phyloP scores from a whole-genome alignment of 768 basidiomycete species.

The Cystofilobasidium bisporidii region DNA sequence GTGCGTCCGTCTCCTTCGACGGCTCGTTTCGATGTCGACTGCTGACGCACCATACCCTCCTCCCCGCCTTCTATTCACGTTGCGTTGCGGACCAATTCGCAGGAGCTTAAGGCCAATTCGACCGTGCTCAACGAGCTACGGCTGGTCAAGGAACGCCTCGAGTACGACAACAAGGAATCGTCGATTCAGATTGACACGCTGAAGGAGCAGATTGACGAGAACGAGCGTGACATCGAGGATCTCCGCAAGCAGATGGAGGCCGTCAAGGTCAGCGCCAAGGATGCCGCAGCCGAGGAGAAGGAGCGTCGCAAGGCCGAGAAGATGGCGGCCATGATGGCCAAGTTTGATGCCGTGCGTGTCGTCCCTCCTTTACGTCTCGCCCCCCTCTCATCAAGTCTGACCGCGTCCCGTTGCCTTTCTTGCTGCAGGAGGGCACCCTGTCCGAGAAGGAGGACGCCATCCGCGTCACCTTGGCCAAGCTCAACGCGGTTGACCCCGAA shows the following conservation, averaged over 20 bases:
- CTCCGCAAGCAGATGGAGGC: slow-evolving; percentile 61
- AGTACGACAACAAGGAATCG: slow-evolving; percentile 93
- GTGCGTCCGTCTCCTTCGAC: background rate
- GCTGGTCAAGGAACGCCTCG: slow-evolving; percentile 78
- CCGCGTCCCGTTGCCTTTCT: background rate
- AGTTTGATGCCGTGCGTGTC: slow-evolving; percentile 75
- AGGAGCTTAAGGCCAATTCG: slow-evolving; percentile 94
- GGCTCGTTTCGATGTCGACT: background rate
- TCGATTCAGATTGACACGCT: slow-evolving; percentile 86
- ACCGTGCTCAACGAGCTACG: slow-evolving; percentile 86
- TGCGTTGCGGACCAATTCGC: slow-evolving; percentile 22
- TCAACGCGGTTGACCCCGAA: slow-evolving; percentile 64
- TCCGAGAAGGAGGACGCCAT: slow-evolving; percentile 93
- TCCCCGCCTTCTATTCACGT: background rate
- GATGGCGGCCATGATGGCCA: slow-evolving; percentile 99
- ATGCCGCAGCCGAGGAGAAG: slow-evolving; percentile 84
- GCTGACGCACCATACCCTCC: background rate
- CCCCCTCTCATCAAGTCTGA: slow-evolving; percentile 21
- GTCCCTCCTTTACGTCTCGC: no score
- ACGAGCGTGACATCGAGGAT: slow-evolving; percentile 50
- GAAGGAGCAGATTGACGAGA: slow-evolving; percentile 84
- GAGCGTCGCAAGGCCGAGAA: slow-evolving; percentile 99
- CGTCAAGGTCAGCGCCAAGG: slow-evolving; percentile 71
- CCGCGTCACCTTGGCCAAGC: slow-evolving; percentile 68
- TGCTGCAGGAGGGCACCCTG: slow-evolving; percentile 68